phyloP scores from a whole-genome alignment of 257 asterid species.

The Solanum etuberosum region DNA sequence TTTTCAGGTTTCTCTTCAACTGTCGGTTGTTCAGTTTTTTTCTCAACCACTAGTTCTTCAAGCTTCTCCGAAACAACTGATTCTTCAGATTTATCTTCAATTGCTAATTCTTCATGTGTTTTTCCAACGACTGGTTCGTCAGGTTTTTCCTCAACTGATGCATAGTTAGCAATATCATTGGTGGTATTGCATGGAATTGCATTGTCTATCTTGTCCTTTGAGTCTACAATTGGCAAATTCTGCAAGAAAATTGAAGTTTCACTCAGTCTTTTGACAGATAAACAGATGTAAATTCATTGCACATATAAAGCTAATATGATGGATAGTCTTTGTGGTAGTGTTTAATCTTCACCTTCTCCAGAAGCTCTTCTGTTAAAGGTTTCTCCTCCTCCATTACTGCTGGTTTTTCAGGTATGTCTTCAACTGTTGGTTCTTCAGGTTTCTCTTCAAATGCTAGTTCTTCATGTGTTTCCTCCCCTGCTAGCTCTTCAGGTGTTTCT shows the following conservation, averaged over 20 bases:
- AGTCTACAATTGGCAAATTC: not conserved
- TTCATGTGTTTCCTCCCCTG: not conserved
- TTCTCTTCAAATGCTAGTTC: not conserved
- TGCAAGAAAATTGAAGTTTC: not conserved
- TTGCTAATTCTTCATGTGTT: not conserved
- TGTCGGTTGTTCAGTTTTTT: not conserved
- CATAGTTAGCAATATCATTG: not conserved
- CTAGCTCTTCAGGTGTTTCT: not conserved
- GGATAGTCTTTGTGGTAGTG: not conserved
- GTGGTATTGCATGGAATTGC: not conserved
- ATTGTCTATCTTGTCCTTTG: not conserved
- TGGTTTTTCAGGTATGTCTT: not conserved
- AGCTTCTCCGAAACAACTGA: not conserved
- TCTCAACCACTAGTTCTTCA: not conserved
- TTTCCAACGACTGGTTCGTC: not conserved
- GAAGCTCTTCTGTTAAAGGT: not conserved
- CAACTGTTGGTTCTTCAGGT: not conserved
- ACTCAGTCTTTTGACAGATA: not conserved
- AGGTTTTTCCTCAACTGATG: not conserved
- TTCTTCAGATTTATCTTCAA: not conserved
- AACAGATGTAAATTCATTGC: not conserved
- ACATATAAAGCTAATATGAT: not conserved
- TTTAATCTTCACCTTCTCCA: not conserved
- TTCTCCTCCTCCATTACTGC: not conserved
- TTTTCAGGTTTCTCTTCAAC: not conserved